Evolutionary conservation across 2,329 filamentous ascomycete genomes (phyloP).

Genomic region (Pestalotiopsis sp.): DNA sequence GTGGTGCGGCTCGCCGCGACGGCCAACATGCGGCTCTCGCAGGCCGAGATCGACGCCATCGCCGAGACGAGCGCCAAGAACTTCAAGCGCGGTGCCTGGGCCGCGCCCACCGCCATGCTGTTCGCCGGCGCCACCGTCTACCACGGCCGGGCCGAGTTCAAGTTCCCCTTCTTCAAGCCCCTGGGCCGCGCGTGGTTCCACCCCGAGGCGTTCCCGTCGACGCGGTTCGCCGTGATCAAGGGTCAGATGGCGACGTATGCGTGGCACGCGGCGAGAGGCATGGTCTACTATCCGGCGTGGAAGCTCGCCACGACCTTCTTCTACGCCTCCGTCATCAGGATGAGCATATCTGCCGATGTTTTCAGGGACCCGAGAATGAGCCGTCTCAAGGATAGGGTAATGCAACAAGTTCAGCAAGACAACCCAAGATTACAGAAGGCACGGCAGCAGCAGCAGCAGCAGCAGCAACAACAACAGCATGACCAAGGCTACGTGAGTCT

Average conservation of each 20-base stretch:
- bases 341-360: slow-evolving; percentile 20
- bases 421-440: not conserved
- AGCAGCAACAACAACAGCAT: not conserved
- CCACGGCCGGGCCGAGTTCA: slow-evolving; percentile 31
- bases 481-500: not conserved
- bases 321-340: slow-evolving; percentile 29
- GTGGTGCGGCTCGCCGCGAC: slow-evolving; percentile 8
- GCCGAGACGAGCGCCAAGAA: slow-evolving; percentile 23
- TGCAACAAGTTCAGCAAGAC: slow-evolving; percentile 19
- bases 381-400: slow-evolving; percentile 14
- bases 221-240: slow-evolving; percentile 20
- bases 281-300: slow-evolving; percentile 29
- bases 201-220: slow-evolving; percentile 30
- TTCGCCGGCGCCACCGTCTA: slow-evolving; percentile 27
- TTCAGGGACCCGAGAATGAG: slow-evolving; percentile 30
- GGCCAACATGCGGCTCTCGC: slow-evolving; percentile 23
- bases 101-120: slow-evolving; percentile 23
- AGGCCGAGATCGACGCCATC: slow-evolving; percentile 27
- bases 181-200: slow-evolving; percentile 28
- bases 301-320: slow-evolving; percentile 28
- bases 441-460: not conserved
- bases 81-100: slow-evolving; percentile 31
- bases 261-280: slow-evolving; percentile 40
- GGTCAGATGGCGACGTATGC: slow-evolving; percentile 24
- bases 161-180: slow-evolving; percentile 41